phyloP scores from a whole-genome alignment of 208 protist genomes.

The Leishmania amazonensis region DNA sequence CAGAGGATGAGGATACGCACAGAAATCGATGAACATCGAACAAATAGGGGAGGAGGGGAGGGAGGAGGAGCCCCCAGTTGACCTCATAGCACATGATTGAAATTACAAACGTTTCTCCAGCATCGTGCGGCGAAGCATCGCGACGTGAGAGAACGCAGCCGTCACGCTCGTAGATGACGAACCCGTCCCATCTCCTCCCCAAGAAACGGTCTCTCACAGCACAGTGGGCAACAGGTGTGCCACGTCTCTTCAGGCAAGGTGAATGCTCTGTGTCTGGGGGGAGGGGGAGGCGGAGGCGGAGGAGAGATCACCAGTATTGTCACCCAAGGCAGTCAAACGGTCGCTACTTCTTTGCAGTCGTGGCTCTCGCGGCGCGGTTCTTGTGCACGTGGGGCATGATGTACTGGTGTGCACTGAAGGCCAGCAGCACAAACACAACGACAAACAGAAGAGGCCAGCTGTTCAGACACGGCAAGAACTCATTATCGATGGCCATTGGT shows the following conservation, averaged over 20 bases:
- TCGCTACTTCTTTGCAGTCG: background rate
- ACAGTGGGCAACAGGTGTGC: no score
- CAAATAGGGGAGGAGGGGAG: background rate
- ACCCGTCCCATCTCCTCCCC: background rate
- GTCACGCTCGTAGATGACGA: background rate
- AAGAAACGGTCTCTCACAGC: background rate
- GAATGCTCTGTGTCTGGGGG: background rate
- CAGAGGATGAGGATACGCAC: background rate
- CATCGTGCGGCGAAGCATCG: background rate
- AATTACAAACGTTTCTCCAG: background rate
- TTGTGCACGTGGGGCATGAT: constrained; percentile 33
- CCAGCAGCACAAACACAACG: constrained; percentile 27
- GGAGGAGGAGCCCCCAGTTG: background rate
- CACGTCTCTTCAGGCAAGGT: no score
- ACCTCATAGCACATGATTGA: background rate
- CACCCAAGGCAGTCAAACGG: background rate
- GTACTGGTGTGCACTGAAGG: constrained; percentile 17
- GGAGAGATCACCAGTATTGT: background rate
- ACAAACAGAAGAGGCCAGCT: constrained; percentile 55
- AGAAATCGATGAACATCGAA: background rate
- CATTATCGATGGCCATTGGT: constrained; percentile 37
- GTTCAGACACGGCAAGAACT: constrained; percentile 55
- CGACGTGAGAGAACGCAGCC: background rate
- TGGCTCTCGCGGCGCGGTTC: background rate
- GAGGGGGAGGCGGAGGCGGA: background rate